These are phyloP conservation scores for Paraphaeosphaeria minitans DNA, from an alignment of 2,329 filamentous ascomycete species.

Conservation along the genomic window DNA sequence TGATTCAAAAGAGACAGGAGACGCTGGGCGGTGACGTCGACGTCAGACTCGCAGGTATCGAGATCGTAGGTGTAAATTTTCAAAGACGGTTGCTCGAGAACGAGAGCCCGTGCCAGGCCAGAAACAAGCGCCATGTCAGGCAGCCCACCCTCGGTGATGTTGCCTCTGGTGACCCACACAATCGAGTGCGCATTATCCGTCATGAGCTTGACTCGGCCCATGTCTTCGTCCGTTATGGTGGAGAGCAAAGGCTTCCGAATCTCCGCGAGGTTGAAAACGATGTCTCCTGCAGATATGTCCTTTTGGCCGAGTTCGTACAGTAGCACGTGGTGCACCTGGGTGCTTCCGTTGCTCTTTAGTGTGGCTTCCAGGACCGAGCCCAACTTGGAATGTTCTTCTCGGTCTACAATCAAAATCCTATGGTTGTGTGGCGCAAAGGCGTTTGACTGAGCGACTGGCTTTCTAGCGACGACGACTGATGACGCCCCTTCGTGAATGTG, in stretches of 20 bases:
- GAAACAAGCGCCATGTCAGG: constrained; percentile 22
- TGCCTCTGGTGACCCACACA: constrained; percentile 24
- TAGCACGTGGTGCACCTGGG: not conserved
- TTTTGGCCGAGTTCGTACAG: not conserved
- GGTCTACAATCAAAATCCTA: not conserved
- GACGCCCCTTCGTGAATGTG: not conserved
- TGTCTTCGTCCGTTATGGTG: constrained; percentile 12
- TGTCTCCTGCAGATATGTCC: not conserved
- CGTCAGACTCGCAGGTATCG: constrained; percentile 11
- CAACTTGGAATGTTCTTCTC: not conserved
- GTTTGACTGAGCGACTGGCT: no score
- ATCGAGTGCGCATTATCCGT: constrained; percentile 17
- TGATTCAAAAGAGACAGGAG: constrained; percentile 14
- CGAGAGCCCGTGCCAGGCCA: constrained; percentile 23
- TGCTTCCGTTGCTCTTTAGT: not conserved
- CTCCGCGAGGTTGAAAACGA: constrained; percentile 16
- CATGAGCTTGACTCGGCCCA: constrained; percentile 14
- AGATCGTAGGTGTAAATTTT: constrained; percentile 23
- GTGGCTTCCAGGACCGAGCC: not conserved
- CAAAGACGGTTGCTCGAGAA: constrained; percentile 28
- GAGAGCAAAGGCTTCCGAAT: constrained; percentile 12
- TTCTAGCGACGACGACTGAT: not conserved
- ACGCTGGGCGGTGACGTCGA: not conserved
- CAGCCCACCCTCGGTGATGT: constrained; percentile 12
- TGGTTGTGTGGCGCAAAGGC: no score